A percentile compares a stretch with the other conserved stretches of the same genome.
Conservation (phyloP, 768 basidiomycete species). For the Tephrocybe sp. region DNA sequence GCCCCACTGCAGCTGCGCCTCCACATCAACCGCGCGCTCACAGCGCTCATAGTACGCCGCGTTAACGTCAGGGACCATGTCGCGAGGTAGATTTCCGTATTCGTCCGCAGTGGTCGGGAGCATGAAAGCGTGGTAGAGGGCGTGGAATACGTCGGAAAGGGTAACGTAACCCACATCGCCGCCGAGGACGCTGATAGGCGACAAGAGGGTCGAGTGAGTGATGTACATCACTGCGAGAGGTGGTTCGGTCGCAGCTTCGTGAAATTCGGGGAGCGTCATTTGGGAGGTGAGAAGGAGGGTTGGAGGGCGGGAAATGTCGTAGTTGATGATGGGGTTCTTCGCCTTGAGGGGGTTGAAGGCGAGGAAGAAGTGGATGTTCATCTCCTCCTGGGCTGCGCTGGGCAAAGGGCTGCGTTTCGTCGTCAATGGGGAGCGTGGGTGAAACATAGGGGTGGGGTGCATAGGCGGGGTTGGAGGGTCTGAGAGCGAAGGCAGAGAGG, state of each 20-base stretch:
- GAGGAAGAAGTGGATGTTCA: slow-evolving; percentile 44
- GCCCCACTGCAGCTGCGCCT: slow-evolving; percentile 43
- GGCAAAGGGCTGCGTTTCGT: slow-evolving; percentile 21
- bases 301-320: slow-evolving; percentile 38
- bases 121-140: slow-evolving; percentile 48
- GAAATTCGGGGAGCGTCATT: slow-evolving; percentile 31
- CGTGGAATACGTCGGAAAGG: slow-evolving; percentile 49
- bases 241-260: slow-evolving; percentile 43
- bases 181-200: slow-evolving; percentile 34
- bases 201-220: slow-evolving; percentile 30
- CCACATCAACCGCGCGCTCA: slow-evolving; percentile 27
- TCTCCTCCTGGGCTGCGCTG: slow-evolving; percentile 24
- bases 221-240: slow-evolving; percentile 35
- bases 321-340: slow-evolving; percentile 31
- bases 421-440: slow-evolving; percentile 24
- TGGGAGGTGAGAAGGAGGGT: slow-evolving; percentile 23
- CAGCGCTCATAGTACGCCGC: slow-evolving; percentile 47
- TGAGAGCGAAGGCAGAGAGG: slow-evolving; percentile 36
- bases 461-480: slow-evolving; percentile 35
- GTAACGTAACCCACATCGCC: slow-evolving; percentile 33
- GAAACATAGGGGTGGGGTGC: slow-evolving; percentile 30
- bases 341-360: slow-evolving; percentile 32
- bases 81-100: slow-evolving; percentile 37
- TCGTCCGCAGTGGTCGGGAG: slow-evolving; percentile 43
- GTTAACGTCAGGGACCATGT: slow-evolving; percentile 35